Conservation (phyloP, 805 yeast species). For the Maudiozyma bulderi region DNA sequence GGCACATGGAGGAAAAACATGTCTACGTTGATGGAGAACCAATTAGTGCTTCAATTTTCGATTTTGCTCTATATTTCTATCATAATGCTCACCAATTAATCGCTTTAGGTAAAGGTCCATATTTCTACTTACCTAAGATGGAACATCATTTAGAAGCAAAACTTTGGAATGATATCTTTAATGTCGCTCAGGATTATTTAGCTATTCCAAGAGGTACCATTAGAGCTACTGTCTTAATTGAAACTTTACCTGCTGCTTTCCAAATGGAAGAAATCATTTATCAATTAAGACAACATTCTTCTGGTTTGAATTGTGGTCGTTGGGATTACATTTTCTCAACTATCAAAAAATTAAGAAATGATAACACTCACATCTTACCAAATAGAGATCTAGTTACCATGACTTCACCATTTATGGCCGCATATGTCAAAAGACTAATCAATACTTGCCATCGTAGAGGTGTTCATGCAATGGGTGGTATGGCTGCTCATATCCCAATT, state of each 20-base stretch:
- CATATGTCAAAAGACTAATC: conserved; percentile 64
- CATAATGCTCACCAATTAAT: conserved; percentile 60
- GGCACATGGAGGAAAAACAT: conserved; percentile 76
- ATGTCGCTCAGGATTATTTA: conserved; percentile 63
- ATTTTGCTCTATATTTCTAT: conserved; percentile 68
- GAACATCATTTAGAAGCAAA: conserved; percentile 78
- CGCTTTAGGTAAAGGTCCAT: conserved; percentile 65
- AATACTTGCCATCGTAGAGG: conserved; percentile 68
- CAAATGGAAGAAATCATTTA: conserved; percentile 79
- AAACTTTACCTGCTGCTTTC: conserved; percentile 77
- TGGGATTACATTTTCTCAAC: conserved; percentile 83
- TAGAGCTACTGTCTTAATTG: conserved; percentile 72
- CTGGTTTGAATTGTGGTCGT: conserved; percentile 80
- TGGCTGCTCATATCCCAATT: conserved; percentile 84
- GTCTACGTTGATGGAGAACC: conserved; percentile 66
- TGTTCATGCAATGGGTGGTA: conserved; percentile 84
- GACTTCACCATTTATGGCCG: conserved; percentile 74
- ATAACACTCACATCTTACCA: conserved; percentile 57
- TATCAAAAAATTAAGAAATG: conserved; percentile 64
- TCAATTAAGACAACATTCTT: conserved; percentile 65
- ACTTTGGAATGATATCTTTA: conserved; percentile 74
- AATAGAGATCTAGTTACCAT: conserved; percentile 72
- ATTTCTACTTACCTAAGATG: conserved; percentile 78
- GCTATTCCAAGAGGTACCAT: conserved; percentile 65
- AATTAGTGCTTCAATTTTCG: conserved; percentile 66